Base-by-base conservation (phyloP, 2,329 filamentous ascomycete genomes). In the Clarireedia paspali region DNA sequence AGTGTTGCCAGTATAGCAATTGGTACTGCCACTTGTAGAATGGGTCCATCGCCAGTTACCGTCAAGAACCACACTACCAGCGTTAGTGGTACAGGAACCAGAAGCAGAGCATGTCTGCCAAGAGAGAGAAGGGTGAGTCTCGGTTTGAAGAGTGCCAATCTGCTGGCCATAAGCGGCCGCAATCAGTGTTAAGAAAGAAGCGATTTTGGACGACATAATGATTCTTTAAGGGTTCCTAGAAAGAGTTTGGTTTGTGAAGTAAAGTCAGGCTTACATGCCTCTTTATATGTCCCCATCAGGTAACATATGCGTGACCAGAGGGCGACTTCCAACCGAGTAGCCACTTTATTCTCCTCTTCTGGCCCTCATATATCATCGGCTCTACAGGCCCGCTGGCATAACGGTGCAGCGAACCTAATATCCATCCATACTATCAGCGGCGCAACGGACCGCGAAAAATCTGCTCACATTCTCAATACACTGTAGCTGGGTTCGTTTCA, bases 1-100 rank as follows among this genome's bases (percentile, higher is more conserved):
- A 7, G 68, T 71, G 60, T 78, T 74, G 68, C 76, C 70, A 3
- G 68, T 70, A 59, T 72, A 72, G 66, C 71, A 72, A 60, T 68
- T 69, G 34, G 63, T 68, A 17, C 70, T 74, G 48, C 72, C 72
- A 26, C 64, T 53, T 24, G 50, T 50, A 59, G 55, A 69, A 68
- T 82, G 78, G 50, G 80, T 67, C 80, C 80, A 82, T 53, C 79
- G 74, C 79, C 79, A 83, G 70, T 82, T 82, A 59, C 77, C 63
- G 63, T 83, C 79, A 60, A 82, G 68, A 38, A 77, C 74, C 50
- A 83, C 71, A 50, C 75, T 75, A 30, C 75, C 77, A 50, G 68
- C 69, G 54, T 75, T 70, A 20, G 71, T 74, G 2, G 74, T 74
- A 68, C 80, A 82, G 34, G 70, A 71, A 51, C 75, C 73, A 46